These are phyloP conservation scores for Juglanconis oblonga DNA, from an alignment of 2,329 filamentous ascomycete species.

Conservation along the genomic window DNA sequence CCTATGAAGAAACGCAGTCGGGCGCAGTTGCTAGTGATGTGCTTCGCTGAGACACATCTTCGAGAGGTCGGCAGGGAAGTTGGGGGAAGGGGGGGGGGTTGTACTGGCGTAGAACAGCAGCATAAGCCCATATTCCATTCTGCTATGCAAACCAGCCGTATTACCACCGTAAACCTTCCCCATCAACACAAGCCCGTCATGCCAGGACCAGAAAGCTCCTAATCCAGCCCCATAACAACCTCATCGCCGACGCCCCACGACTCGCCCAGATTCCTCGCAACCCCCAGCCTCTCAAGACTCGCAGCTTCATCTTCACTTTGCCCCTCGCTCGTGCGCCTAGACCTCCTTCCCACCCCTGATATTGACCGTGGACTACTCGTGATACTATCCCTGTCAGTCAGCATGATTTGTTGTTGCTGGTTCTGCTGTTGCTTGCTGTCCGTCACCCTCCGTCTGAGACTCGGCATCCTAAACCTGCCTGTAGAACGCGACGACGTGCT, in stretches of 20 bases:
- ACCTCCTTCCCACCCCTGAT: conserved; percentile 21
- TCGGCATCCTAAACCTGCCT: conserved; percentile 37
- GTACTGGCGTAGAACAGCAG: not conserved
- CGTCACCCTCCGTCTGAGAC: conserved; percentile 38
- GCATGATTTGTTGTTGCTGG: conserved; percentile 7
- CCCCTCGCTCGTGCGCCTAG: conserved; percentile 40
- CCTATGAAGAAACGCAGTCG: too few relatives aligned
- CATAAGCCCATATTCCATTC: not conserved
- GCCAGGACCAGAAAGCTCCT: conserved; percentile 4
- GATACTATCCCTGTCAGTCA: not conserved
- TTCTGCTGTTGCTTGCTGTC: conserved; percentile 25
- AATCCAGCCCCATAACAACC: conserved; percentile 79
- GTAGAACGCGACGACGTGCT: conserved; percentile 46
- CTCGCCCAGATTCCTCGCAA: conserved; percentile 23
- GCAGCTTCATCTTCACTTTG: conserved; percentile 41
- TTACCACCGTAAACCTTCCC: not conserved
- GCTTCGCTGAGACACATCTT: too few relatives aligned
- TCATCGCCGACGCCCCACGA: conserved; percentile 83
- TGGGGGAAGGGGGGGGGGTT: not conserved
- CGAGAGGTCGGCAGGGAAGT: too few relatives aligned
- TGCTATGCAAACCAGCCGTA: not conserved
- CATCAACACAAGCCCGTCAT: too few relatives aligned
- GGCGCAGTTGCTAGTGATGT: too few relatives aligned
- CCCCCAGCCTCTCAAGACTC: conserved; percentile 41
- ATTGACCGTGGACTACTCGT: conserved; percentile 19